Percentiles rank a stretch among this genome's conserved stretches.
These are phyloP conservation scores for Fonsecaea nubica DNA, from an alignment of 2,329 filamentous ascomycete species.

Conservation along the genomic window DNA sequence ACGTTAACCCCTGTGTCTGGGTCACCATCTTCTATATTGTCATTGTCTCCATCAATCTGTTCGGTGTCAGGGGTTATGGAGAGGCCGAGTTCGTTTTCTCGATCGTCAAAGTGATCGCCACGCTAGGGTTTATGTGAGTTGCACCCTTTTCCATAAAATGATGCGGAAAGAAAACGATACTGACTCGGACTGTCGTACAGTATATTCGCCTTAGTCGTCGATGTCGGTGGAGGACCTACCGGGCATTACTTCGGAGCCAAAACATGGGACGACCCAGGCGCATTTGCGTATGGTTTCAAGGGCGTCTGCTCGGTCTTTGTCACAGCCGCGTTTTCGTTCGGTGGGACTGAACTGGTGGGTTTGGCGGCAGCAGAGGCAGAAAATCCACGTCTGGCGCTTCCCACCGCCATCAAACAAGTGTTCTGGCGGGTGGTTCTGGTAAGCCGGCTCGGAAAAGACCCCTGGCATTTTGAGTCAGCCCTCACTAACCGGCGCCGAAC, in stretches of 20 bases:
- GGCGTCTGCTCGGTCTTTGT: slow-evolving; percentile 69
- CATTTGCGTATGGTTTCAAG: slow-evolving; percentile 70
- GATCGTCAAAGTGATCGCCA: slow-evolving; percentile 77
- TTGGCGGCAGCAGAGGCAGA: slow-evolving; percentile 64
- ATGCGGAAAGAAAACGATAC: slow-evolving; percentile 69
- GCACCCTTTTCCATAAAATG: slow-evolving; percentile 51
- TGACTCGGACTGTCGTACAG: slow-evolving; percentile 57
- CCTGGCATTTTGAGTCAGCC: background rate
- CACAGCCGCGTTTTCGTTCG: slow-evolving; percentile 67
- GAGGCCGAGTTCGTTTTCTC: slow-evolving; percentile 83
- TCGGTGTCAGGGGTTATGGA: slow-evolving; percentile 81
- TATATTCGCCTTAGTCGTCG: slow-evolving; percentile 82
- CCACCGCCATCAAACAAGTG: slow-evolving; percentile 84
- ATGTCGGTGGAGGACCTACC: slow-evolving; percentile 76
- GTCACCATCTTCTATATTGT: slow-evolving; percentile 75
- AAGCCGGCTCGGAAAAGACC: slow-evolving; percentile 9
- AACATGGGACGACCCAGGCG: slow-evolving; percentile 80
- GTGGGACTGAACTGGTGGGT: slow-evolving; percentile 67
- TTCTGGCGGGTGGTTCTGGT: slow-evolving; percentile 86
- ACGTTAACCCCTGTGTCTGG: slow-evolving; percentile 61
- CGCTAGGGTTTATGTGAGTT: slow-evolving; percentile 80
- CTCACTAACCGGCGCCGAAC: background rate
- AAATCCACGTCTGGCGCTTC: slow-evolving; percentile 72
- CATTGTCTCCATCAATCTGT: slow-evolving; percentile 78
- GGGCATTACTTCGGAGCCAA: slow-evolving; percentile 74